Evolutionary conservation across 371 early-diverging fungal genomes (phyloP).

Genomic region (Lichtheimia ornata): DNA sequence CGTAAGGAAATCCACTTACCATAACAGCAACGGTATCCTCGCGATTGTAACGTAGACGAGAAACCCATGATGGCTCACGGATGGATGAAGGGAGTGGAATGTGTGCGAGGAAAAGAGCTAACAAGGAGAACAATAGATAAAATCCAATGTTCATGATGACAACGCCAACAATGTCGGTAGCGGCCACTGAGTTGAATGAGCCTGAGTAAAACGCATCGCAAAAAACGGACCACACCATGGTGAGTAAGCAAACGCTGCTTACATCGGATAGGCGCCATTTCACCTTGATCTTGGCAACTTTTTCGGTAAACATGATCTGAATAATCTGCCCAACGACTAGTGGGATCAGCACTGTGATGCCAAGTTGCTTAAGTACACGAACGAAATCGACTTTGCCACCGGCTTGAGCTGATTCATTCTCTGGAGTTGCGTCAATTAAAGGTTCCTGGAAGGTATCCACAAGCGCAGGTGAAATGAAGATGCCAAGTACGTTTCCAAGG

Average conservation of each 20-base stretch:
- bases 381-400: slow-evolving; percentile 52
- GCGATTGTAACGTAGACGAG: slow-evolving; percentile 43
- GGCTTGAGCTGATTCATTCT: slow-evolving; percentile 38
- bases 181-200: slow-evolving; percentile 50
- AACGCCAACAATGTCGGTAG: slow-evolving; percentile 60
- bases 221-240: slow-evolving; percentile 77
- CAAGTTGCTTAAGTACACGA: slow-evolving; percentile 59
- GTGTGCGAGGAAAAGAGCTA: slow-evolving; percentile 43
- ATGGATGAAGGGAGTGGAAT: slow-evolving; percentile 35
- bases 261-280: slow-evolving; percentile 60
- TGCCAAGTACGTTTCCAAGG: slow-evolving; percentile 68
- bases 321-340: slow-evolving; percentile 68
- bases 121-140: slow-evolving; percentile 46
- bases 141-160: slow-evolving; percentile 54
- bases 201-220: slow-evolving; percentile 70
- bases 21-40: slow-evolving; percentile 63
- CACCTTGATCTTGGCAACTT: slow-evolving; percentile 52
- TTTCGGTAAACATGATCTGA: slow-evolving; percentile 56
- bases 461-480: slow-evolving; percentile 71
- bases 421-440: slow-evolving; percentile 41
- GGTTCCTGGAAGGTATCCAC: slow-evolving; percentile 43
- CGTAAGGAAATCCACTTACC: slow-evolving; percentile 23
- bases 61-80: slow-evolving; percentile 23
- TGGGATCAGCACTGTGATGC: slow-evolving; percentile 65
- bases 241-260: slow-evolving; percentile 60